Percentiles rank a stretch among this genome's conserved stretches.
Conservation (phyloP, 441 rosid genomes). For the Populus trichocarpa region DNA sequence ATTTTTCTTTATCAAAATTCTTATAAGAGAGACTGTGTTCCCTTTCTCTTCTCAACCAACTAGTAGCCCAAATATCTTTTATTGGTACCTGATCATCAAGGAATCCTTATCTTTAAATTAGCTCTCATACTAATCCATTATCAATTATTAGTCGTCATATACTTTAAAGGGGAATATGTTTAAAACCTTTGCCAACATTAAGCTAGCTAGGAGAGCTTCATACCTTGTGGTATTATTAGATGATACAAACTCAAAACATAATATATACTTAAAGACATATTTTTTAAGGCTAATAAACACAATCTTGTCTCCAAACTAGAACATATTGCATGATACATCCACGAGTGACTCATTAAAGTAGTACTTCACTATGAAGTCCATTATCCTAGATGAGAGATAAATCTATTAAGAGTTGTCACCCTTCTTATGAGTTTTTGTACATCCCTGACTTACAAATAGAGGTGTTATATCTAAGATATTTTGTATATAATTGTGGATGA, state of each 20-base stretch:
- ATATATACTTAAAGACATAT: too few species aligned
- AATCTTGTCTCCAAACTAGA: neutral
- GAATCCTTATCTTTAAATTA: too few species aligned
- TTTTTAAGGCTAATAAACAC: neutral
- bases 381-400: too few species aligned
- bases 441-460: neutral
- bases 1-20: too few species aligned
- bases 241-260: too few species aligned
- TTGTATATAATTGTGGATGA: too few species aligned
- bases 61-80: neutral
- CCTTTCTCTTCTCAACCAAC: neutral
- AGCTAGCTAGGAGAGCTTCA: neutral
- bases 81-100: too few species aligned
- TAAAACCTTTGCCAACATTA: neutral
- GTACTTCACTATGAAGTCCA: neutral
- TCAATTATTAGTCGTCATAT: neutral
- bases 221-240: neutral
- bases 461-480: neutral
- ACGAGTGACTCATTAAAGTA: neutral
- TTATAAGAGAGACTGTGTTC: neutral
- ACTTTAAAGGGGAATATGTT: too few species aligned
- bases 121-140: too few species aligned
- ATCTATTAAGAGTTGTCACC: neutral
- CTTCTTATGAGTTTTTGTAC: too few species aligned
- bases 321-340: neutral